Base-by-base conservation (phyloP, 2,329 filamentous ascomycete species). In the Hymenoscyphus fructigenus region DNA sequence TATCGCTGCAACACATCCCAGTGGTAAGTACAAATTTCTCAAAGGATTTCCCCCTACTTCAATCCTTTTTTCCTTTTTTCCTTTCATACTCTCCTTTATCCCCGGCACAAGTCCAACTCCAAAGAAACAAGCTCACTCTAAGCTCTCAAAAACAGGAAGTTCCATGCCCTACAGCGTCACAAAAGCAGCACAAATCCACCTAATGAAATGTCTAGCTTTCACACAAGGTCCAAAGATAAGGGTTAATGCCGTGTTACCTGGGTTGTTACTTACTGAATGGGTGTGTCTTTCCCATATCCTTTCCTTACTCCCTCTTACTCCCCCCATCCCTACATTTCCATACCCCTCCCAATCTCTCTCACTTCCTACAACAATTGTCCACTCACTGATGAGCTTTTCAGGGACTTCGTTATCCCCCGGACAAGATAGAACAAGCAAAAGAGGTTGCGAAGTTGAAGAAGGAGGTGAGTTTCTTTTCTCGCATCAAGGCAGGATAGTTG, bases 171-270 rank as follows among this genome's bases (percentile, higher is more conserved):
- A 95, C 72, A 82, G 87, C 0, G 88, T 93, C 23, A 91, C 90
- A 38, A 95, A 95, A 75, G 85, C 91, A 0, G 91, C 91, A 12
- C 85, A 89, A 64, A 78, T 88, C 41, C 85, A 88, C 71, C 78
- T 88, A 2, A 79, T 81, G n/a, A 86, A 84, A 69, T 79, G 78
- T 7, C 76, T 88, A 34, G 85, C 85, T 0, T 72, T 79, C 3
- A 83, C 84, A 65, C 81, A 81, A 17, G 81, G 80, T 0, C 84
- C 85, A 0, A 80, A 79, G 55, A 83, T 88, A 28, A 74, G 85
- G n/a, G 85, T 87, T 5, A 89, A 88, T 67, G 80, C 78, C 53
- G 83, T 88, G 0, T 83, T 80, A 4, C 85, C 86, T 0, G 85
- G 85, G 0, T 67, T 86, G 15, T 71, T 84, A 65, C 69, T 83